Evolutionary conservation across 2,329 filamentous ascomycete genomes (phyloP).

Genomic region (Pleurostoma richardsiae): DNA sequence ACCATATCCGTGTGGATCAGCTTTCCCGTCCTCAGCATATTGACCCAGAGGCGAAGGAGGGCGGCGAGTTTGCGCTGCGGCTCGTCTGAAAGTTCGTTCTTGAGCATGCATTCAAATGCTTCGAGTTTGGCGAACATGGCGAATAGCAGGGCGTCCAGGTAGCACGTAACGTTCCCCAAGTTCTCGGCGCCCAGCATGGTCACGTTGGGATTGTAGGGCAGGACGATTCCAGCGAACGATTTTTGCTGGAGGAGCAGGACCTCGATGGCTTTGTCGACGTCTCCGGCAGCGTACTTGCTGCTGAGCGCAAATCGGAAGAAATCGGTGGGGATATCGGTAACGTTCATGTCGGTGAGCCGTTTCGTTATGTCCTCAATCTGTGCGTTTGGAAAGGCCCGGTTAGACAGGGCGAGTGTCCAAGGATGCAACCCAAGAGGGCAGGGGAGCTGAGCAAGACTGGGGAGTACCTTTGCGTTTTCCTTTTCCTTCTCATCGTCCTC

Average conservation of each 20-base stretch:
- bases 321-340: conserved; percentile 50
- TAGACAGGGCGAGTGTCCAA: neutral
- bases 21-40: conserved; percentile 79
- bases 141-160: conserved; percentile 84
- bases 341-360: conserved; percentile 35
- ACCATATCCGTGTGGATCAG: conserved; percentile 83
- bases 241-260: conserved; percentile 75
- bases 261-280: conserved; percentile 69
- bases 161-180: conserved; percentile 83
- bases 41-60: conserved; percentile 84
- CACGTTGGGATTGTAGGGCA: conserved; percentile 66
- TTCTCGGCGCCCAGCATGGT: conserved; percentile 84
- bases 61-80: conserved; percentile 67
- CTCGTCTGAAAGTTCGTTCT: conserved; percentile 70
- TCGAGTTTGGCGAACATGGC: conserved; percentile 91
- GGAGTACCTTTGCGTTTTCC: conserved; percentile 31
- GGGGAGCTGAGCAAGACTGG: neutral
- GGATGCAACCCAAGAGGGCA: no score
- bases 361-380: conserved; percentile 36
- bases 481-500: conserved; percentile 50
- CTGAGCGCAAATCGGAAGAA: conserved; percentile 50
- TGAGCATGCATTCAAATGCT: conserved; percentile 89
- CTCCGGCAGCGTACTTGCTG: conserved; percentile 60
- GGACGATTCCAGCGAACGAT: conserved; percentile 73
- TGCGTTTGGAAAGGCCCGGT: neutral